Evolutionary conservation across 257 asterid genomes (phyloP), one percentile per base, ranked within the genome.

Genomic region (Solanum corneliomulleri): DNA sequence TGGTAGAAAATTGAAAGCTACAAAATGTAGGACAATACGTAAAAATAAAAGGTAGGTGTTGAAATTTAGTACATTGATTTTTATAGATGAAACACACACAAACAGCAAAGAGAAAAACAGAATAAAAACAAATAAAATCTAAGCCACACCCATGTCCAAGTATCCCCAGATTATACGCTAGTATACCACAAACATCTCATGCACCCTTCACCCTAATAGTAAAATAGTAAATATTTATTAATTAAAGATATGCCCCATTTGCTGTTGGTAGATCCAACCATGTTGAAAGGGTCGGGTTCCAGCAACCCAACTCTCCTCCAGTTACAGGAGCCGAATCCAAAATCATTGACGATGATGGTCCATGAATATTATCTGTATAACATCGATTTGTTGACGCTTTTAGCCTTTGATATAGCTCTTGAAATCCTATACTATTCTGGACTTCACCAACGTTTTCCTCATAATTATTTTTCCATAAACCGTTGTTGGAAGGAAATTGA

Each of bases 291-390:
- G 78, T 80, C 16, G 92, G 74, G 88, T 89, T 93, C 95, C 96
- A 92, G 88, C 91, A 93, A 47, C 95, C 94, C 85, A 91, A 58
- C 80, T 93, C 95, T 52, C 72, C 92, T 20, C 87, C 91, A 33
- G 92, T 85, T 64, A 92, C 94, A 0, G 98, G 95, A 85, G 94
- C 93, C 1, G 98, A 93, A 21, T 93, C 98, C 83, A 94, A 90
- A 86, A 94, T 89, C 27, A 90, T 86, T 20, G 95, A 56, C 23
- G 94, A 80, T 9, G 92, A 91, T 37, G 93, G 7, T 31, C 77
- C 89, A 35, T 93, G 87, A 37, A 35, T 47, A 21, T 9, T 6
- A 25, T 92, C 96, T 3, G 91, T 89, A 37, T 89, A 47, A 27
- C 77, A 91, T 23, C 87, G 88, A 33, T 37, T 88, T 6, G 93